A percentile compares a stretch with the other conserved stretches of the same genome.
Evolutionary conservation across 345 rosid species (phyloP).

Genomic region (Nasturtium officinale): DNA sequence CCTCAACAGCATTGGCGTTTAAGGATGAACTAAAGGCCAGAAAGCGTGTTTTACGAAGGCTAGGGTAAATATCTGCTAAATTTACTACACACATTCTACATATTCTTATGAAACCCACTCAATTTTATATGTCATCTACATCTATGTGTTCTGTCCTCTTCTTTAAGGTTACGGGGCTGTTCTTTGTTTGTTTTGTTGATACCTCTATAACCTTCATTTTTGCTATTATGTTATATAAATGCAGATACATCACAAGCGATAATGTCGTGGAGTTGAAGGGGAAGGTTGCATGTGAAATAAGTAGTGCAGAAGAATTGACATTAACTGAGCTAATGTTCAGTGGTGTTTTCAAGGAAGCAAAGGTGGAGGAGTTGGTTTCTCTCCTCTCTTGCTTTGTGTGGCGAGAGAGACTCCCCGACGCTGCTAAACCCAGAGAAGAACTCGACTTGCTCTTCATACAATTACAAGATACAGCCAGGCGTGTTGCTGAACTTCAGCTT

Average conservation of each 20-base stretch:
- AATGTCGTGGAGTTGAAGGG: slow-evolving; percentile 85
- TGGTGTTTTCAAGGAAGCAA: slow-evolving; percentile 79
- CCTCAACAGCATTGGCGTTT: slow-evolving; percentile 81
- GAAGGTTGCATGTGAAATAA: slow-evolving; percentile 90
- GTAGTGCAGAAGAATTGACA: slow-evolving; percentile 94
- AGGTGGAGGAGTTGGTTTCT: slow-evolving; percentile 90
- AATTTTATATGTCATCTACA: not conserved
- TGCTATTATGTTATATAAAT: slow-evolving; percentile 4
- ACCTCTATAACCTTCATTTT: not conserved
- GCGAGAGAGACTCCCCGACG: slow-evolving; percentile 91
- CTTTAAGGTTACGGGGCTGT: not conserved
- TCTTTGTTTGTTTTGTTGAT: not conserved
- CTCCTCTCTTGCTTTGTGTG: slow-evolving; percentile 98
- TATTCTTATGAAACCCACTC: slow-evolving; percentile 10
- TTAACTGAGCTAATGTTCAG: slow-evolving; percentile 92
- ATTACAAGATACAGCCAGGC: slow-evolving; percentile 83
- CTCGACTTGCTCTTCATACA: slow-evolving; percentile 85
- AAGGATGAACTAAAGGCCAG: slow-evolving; percentile 98
- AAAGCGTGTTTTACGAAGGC: slow-evolving; percentile 91
- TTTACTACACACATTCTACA: not conserved
- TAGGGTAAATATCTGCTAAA: slow-evolving; percentile 59
- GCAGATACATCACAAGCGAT: slow-evolving; percentile 71
- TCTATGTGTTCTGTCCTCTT: not conserved
- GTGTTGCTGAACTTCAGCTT: slow-evolving; percentile 87
- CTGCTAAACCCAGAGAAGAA: slow-evolving; percentile 91